Conservation (phyloP, 805 yeast genomes). For the Metschnikowia anglica region DNA sequence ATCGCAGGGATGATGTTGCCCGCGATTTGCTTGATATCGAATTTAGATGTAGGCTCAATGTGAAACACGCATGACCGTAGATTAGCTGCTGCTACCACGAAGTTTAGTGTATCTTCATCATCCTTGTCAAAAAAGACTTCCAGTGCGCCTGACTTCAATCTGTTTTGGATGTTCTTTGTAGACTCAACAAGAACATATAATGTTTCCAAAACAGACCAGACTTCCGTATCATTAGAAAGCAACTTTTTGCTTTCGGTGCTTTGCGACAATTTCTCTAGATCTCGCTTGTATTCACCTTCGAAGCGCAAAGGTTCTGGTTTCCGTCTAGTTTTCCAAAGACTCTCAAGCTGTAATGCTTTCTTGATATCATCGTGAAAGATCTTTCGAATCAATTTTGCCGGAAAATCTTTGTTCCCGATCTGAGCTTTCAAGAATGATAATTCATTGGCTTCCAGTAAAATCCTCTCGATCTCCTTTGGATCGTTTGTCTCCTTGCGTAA, state of each 20-base stretch:
- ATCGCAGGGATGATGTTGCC: conserved; percentile 98
- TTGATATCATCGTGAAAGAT: conserved; percentile 75
- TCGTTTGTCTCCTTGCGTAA: conserved; percentile 56
- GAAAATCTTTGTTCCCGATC: conserved; percentile 22
- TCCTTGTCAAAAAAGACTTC: conserved; percentile 83
- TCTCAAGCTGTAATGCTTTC: conserved; percentile 65
- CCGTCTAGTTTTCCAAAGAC: conserved; percentile 72
- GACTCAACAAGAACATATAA: conserved; percentile 56
- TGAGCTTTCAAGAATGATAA: conserved; percentile 38
- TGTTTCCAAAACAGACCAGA: conserved; percentile 66
- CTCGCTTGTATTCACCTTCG: conserved; percentile 15
- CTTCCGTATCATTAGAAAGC: conserved; percentile 37
- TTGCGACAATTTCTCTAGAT: conserved; percentile 16
- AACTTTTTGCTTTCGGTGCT: conserved; percentile 24
- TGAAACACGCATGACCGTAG: conserved; percentile 68
- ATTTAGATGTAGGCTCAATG: conserved; percentile 71
- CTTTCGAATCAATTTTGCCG: conserved; percentile 51
- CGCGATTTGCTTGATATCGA: conserved; percentile 90
- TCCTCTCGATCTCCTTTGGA: conserved; percentile 60
- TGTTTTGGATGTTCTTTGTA: conserved; percentile 47
- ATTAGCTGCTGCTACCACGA: conserved; percentile 84
- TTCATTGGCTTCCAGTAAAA: conserved; percentile 68
- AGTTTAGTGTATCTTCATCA: conserved; percentile 85
- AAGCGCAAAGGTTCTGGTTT: conserved; percentile 65
- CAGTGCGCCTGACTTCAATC: conserved; percentile 41